These are phyloP conservation scores for Aspergillus sergii DNA, from an alignment of 2,329 filamentous ascomycete genomes.

Conservation along the genomic window DNA sequence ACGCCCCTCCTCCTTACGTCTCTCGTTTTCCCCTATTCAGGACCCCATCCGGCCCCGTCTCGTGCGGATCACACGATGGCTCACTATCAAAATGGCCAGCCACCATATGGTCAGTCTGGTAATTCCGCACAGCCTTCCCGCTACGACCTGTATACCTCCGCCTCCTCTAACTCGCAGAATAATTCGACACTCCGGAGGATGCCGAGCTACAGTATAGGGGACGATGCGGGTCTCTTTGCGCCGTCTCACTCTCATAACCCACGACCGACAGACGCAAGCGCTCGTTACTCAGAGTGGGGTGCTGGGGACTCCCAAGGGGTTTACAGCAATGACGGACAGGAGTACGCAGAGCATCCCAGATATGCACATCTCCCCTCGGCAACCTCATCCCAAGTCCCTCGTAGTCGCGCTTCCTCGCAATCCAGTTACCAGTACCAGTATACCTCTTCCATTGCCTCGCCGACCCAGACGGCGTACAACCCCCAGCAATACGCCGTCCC, in stretches of 20 bases:
- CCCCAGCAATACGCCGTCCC: slow-evolving; percentile 62
- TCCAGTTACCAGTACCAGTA: slow-evolving; percentile 54
- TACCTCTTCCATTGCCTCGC: slow-evolving; percentile 34
- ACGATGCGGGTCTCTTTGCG: slow-evolving; percentile 63
- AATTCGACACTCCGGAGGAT: slow-evolving; percentile 54
- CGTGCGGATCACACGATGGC: slow-evolving; percentile 47
- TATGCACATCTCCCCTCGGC: slow-evolving; percentile 39
- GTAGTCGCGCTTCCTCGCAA: slow-evolving; percentile 46
- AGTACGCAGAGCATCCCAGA: slow-evolving; percentile 33
- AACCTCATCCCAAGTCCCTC: slow-evolving; percentile 37
- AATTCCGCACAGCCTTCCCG: slow-evolving; percentile 35
- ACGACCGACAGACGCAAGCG: slow-evolving; percentile 38
- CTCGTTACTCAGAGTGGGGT: slow-evolving; percentile 40
- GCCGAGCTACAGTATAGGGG: slow-evolving; percentile 75
- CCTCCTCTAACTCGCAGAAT: slow-evolving; percentile 45
- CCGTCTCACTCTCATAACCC: slow-evolving; percentile 28
- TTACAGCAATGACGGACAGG: slow-evolving; percentile 31
- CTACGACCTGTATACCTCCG: slow-evolving; percentile 43
- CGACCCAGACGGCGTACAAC: slow-evolving; percentile 59
- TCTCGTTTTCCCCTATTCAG: slow-evolving; percentile 2
- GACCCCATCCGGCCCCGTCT: background rate
- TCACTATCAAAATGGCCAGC: slow-evolving; percentile 57
- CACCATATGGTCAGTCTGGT: slow-evolving; percentile 44
- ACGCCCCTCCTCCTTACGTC: background rate
- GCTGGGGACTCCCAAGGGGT: slow-evolving; percentile 38